Base-by-base conservation (phyloP, 495 filamentous ascomycete genomes). In the Trypethelium eluteriae region DNA sequence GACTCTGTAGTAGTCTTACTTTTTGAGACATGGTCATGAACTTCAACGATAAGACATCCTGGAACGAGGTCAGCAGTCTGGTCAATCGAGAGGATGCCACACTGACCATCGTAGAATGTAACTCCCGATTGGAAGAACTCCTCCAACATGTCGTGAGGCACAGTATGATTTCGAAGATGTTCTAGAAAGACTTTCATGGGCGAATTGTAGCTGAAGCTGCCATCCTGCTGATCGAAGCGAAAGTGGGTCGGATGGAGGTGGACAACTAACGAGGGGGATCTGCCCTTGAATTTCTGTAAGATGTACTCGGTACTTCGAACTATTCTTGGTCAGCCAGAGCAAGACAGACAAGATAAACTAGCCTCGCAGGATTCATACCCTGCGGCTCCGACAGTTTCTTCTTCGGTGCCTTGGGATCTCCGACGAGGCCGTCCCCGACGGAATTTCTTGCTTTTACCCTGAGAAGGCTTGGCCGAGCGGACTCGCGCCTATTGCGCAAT, bases 151-250 rank as follows among this genome's bases (percentile, higher is more conserved):
- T 91, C 86, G 73, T 91, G 88, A 36, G 88, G 88, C 65, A 91
- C 80, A 11, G 86, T 89, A 66, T 83, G 79, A 5, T 77, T 76
- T 68, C 79, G 82, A 38, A 98, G 71, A 76, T 96, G 90, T 70
- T 93, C 86, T 35, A 97, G 79, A 46, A 96, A 84, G 65, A 90
- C 76, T 70, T 83, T 86, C 91, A 98, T 96, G 59, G 93, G 90
- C 6, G 92, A 96, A 68, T 88, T 89, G 75, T 97, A 97, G 1
- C 83, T 80, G 70, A 96, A 96, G 73, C 88, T 90, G 68, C 93
- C 92, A 76, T 97, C 91, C 78, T 96, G 93, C 67, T 92, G 86
- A 69, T 98, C 94, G 76, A 99, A 96, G 62, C 91, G 88, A 74
- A 96, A 97, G 77, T 96, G 85, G 3, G 82, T 89, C 2, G 86